These are phyloP conservation scores for Blastobotrys parvus DNA, from an alignment of 805 yeast genomes.

Conservation along the genomic window DNA sequence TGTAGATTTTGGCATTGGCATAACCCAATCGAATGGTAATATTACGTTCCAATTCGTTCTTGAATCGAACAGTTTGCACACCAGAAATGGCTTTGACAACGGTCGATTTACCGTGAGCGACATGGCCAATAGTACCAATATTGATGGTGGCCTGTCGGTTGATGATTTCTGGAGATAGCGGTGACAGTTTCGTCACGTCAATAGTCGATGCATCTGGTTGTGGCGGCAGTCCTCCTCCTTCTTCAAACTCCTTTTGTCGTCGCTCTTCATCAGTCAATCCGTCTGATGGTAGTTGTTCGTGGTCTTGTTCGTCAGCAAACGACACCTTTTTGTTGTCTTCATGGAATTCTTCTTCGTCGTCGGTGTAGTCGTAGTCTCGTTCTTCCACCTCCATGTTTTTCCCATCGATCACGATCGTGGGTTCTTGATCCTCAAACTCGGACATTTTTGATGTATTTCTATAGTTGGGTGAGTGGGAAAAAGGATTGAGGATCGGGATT, in stretches of 20 bases:
- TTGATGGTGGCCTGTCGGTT: conserved; percentile 95
- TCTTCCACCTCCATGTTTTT: conserved; percentile 42
- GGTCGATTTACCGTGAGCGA: conserved; percentile 91
- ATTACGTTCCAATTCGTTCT: conserved; percentile 97
- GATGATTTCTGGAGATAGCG: conserved; percentile 89
- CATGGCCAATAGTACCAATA: conserved; percentile 96
- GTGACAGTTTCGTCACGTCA: conserved; percentile 72
- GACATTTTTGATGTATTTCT: conserved; percentile 30
- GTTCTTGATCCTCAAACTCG: conserved; percentile 78
- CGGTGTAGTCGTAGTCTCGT: conserved; percentile 35
- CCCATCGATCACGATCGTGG: conserved; percentile 73
- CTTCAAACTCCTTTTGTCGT: conserved; percentile 81
- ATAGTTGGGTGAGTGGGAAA: no score
- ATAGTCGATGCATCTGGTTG: conserved; percentile 71
- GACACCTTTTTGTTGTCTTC: conserved; percentile 62
- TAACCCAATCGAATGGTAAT: conserved; percentile 98
- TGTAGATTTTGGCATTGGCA: conserved; percentile 97
- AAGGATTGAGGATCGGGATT: no score
- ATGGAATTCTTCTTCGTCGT: conserved; percentile 27
- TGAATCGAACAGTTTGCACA: conserved; percentile 97
- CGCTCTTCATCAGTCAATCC: conserved; percentile 62
- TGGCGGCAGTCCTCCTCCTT: conserved; percentile 97
- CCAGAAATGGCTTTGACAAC: conserved; percentile 93
- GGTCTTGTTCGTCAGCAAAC: conserved; percentile 60
- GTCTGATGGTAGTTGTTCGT: conserved; percentile 41